Evolutionary conservation across 371 early-diverging fungal genomes (phyloP), one percentile per base, ranked within the genome.

Genomic region (Umbelopsis sp.): DNA sequence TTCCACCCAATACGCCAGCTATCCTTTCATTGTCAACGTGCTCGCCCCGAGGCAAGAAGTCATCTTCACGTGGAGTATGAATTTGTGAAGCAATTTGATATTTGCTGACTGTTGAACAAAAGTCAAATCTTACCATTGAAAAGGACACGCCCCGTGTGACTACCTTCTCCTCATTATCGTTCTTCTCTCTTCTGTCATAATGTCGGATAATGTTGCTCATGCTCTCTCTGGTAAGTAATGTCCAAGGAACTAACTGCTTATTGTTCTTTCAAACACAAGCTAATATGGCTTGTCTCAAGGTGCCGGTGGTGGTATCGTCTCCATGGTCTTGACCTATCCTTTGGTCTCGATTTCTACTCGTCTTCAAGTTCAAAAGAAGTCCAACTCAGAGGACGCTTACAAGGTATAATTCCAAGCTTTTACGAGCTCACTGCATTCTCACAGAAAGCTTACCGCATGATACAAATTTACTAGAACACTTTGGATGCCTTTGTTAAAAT

Each of bases 241-340:
- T 71, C 9, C 11, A 12, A 16, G 44, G 41, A n/a, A 24, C 32
- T 32, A 53, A 25, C 29, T 50, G 11, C n/a, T 51, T 29, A 4
- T 29, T 29, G 10, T 24, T 10, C 38, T 11, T 45, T 62, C 22
- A 22, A 14, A 29, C 48, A 16, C 35, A n/a, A 46, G 20, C 14
- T 62, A 24, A 44, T 44, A 6, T 22, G 65, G 32, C 50, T 52
- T 10, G 24, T 14, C 53, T 45, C 25, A 74, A 93, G 97, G 96
- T 78, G 96, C 97, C 75, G 96, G 95, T 75, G 97, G 97, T 70
- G 97, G 97, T 71, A 94, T 96, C 78, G 88, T 94, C 81, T 89
- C 94, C 68, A 96, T 97, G 96, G 89, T 89, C 14, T 82, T 95
- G 74, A 97, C 99, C 63, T 98, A 97, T 80, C 97, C 98, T 65